Base-by-base conservation (phyloP, 2,329 filamentous ascomycete species). In the Fusarium kyushuense region DNA sequence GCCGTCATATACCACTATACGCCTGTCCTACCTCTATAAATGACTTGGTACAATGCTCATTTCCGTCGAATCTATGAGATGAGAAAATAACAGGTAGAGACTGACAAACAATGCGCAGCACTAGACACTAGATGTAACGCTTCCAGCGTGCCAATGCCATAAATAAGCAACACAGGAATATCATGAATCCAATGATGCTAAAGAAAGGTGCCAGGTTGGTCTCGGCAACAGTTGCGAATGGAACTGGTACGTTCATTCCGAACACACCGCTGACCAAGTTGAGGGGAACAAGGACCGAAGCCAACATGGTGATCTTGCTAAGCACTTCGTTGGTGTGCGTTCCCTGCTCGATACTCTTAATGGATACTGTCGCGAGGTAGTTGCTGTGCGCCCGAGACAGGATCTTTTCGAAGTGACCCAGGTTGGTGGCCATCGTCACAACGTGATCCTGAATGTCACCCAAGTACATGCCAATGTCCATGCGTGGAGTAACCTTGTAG, bases 361-460 rank as follows among this genome's bases (percentile, higher is more conserved):
- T 94, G 38, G 92, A 95, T 65, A 98, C 88, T 76, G 97, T 96
- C 2, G 96, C 95, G 36, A 99, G 86, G 76, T 99, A 98, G 79
- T 98, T 99, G 83, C 92, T 93, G 82, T 99, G 96, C 3, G 92
- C 92, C 23, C 96, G 91, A 29, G 92, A 94, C 49, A 99, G 86
- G 86, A 99, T 97, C 85, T 98, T 98, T 79, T 99, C 96, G 72
- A 97, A 97, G 78, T 99, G 96, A 1, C 89, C 89, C 73, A 99
- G 81, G 79, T 97, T 99, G 72, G 92, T 96, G 87, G 97, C 97
- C 95, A 98, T 98, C 45, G 96, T 99, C 62, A 99, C 93, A 54
- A 99, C 95, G 86, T 99, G 96, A 81, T 99, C 96, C 80, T 99
- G 96, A 69, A 99, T 97, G 81, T 99, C 96, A 75, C 93, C 93